Evolutionary conservation across 345 rosid genomes (phyloP).

Genomic region (Eucalyptus fibrosa): DNA sequence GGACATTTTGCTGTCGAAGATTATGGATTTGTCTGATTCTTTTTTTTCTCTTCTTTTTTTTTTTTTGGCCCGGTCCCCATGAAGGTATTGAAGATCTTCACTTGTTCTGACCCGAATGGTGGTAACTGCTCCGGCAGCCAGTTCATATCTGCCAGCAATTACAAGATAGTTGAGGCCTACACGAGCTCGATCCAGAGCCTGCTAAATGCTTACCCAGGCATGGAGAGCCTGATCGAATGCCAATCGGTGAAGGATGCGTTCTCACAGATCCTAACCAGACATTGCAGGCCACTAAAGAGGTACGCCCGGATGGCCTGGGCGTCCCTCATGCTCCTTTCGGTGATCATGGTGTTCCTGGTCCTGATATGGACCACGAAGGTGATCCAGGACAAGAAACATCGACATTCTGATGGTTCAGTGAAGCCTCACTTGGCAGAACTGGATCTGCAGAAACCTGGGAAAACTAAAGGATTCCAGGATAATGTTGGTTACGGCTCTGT

Average conservation of each 20-base stretch:
- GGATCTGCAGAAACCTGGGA: not conserved
- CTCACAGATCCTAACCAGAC: slow-evolving; percentile 26
- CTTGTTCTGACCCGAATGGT: slow-evolving; percentile 27
- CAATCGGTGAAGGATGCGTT: slow-evolving; percentile 43
- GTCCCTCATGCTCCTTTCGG: slow-evolving; percentile 25
- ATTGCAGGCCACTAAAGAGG: slow-evolving; percentile 45
- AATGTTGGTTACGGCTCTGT: not conserved
- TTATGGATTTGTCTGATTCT: not conserved
- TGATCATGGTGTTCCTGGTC: slow-evolving; percentile 29
- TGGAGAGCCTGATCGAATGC: slow-evolving; percentile 46
- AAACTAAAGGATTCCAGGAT: not conserved
- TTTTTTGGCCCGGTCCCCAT: not conserved
- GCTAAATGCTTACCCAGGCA: slow-evolving; percentile 36
- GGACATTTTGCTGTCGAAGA: not conserved
- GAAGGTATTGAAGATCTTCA: slow-evolving; percentile 17
- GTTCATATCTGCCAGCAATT: slow-evolving; percentile 18
- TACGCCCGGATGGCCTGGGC: slow-evolving; percentile 33
- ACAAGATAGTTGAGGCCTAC: slow-evolving; percentile 24
- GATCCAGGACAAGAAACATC: slow-evolving; percentile 8
- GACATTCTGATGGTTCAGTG: slow-evolving; percentile 7
- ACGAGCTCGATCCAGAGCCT: slow-evolving; percentile 36
- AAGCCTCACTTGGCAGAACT: slow-evolving; percentile 13
- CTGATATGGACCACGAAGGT: slow-evolving; percentile 20
- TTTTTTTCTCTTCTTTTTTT: not conserved
- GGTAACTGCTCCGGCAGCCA: slow-evolving; percentile 32